Conservation (phyloP, 768 basidiomycete genomes). For the Neoboletus brunneissimus region DNA sequence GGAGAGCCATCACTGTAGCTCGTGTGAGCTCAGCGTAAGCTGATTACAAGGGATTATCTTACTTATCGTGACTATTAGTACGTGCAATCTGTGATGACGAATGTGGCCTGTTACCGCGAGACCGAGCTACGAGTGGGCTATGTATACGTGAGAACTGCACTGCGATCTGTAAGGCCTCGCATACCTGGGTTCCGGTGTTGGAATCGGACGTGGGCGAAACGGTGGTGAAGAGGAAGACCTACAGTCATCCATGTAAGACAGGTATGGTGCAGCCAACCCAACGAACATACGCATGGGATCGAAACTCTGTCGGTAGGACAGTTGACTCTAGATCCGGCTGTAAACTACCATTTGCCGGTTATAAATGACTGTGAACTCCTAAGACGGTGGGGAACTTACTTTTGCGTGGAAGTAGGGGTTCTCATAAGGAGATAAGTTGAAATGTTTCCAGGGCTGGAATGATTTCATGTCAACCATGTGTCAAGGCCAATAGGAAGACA, state of each 20-base stretch:
- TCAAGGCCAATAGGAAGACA: neutral
- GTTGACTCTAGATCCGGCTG: slow-evolving; percentile 7
- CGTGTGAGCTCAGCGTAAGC: slow-evolving; percentile 1
- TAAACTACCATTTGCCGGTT: slow-evolving; percentile 1
- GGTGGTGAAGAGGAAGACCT: slow-evolving; percentile 21
- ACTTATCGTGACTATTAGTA: slow-evolving; percentile 9
- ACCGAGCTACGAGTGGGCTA: slow-evolving; percentile 24
- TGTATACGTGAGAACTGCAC: slow-evolving; percentile 7
- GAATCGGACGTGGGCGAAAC: slow-evolving; percentile 22
- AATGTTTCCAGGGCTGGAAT: slow-evolving; percentile 34
- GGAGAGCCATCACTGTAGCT: slow-evolving; percentile 1
- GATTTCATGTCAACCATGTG: slow-evolving; percentile 11
- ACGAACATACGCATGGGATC: slow-evolving; percentile 19
- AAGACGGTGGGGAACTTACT: slow-evolving; percentile 15
- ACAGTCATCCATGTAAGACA: neutral
- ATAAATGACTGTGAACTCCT: neutral
- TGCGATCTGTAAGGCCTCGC: neutral
- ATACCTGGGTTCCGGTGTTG: slow-evolving; percentile 35
- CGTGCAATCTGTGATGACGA: slow-evolving; percentile 1
- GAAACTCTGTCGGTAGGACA: slow-evolving; percentile 26
- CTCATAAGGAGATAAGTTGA: slow-evolving; percentile 29
- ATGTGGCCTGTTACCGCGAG: slow-evolving; percentile 21
- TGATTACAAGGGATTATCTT: neutral
- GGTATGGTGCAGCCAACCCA: neutral
- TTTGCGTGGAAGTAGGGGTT: slow-evolving; percentile 12